Evolutionary conservation across 306 rosid species (phyloP), one percentile per base, ranked within the genome.

Genomic region (Casuarina cunninghamiana): DNA sequence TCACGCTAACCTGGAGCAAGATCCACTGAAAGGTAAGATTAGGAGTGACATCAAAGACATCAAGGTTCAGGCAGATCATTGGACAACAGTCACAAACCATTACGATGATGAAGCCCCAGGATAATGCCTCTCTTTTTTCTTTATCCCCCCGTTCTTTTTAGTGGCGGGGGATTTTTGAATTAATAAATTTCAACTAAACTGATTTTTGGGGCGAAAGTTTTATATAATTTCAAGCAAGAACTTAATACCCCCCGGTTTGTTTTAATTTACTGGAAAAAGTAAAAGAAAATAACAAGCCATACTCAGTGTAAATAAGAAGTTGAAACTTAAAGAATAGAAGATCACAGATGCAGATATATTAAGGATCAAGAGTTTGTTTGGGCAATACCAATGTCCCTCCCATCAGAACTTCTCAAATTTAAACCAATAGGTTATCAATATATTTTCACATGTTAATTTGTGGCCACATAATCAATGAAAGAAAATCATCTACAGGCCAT

Each of bases 391-490:
- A 8, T 66, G 50, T 16, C 71, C 71, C 11, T 66, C 41, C 42
- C 50, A 41, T 32, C 71, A 66, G 3, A 17, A 66, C 7, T 66
- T 66, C 49, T 7, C 71, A 66, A 43, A 16, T 42, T 42, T 21
- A 66, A 66, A 66, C 35, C 35, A 66, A 66, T 66, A 66, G 2
- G 1, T 48, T 9, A 61, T 8, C 5, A 2, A 61, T 32, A 15
- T 10, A 58, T 32, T 11, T 32, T 21, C 37, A 10, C 21, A 6
- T 0, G 3, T 11, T 66, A 66, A 39, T 66, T 32, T 39, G 21
- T 13, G 35, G 50, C 15, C 65, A 58, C 65, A 58, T 58, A 58
- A 58, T 58, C 65, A 21, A 58, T 32, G 65, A 58, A 58, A 58
- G 43, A 35, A 37, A 62, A 37, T 35, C 9, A 62, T 62, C 43